Percentiles rank a stretch among this genome's conserved stretches.
Evolutionary conservation across 2,329 filamentous ascomycete genomes (phyloP).

Genomic region (Rutstroemia sp.): DNA sequence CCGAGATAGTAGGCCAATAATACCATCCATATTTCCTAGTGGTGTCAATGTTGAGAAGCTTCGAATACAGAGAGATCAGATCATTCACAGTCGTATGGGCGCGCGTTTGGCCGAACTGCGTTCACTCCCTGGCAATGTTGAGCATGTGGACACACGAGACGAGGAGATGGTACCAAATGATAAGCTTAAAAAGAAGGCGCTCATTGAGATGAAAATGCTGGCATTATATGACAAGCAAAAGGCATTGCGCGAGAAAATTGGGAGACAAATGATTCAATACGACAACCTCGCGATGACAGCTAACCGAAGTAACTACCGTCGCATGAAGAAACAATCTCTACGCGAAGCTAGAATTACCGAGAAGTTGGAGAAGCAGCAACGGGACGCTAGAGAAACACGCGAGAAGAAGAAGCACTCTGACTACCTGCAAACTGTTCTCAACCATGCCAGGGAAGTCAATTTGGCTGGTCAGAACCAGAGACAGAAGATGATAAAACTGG

Average conservation of each 20-base stretch:
- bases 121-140: conserved; percentile 75
- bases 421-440: conserved; percentile 79
- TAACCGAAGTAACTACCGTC: conserved; percentile 82
- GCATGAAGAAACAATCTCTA: conserved; percentile 95
- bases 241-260: conserved; percentile 76
- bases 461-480: conserved; percentile 60
- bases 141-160: conserved; percentile 71
- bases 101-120: conserved; percentile 80
- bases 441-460: conserved; percentile 71
- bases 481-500: conserved; percentile 75
- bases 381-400: conserved; percentile 87
- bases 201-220: conserved; percentile 93
- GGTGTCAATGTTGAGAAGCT: conserved; percentile 83
- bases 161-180: conserved; percentile 70
- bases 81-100: conserved; percentile 84
- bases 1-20: conserved; percentile 68
- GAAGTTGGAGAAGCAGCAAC: conserved; percentile 98
- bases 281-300: conserved; percentile 97
- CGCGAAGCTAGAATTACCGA: conserved; percentile 95
- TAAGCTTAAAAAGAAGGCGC: conserved; percentile 74
- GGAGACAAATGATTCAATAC: conserved; percentile 87
- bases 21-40: conserved; percentile 82
- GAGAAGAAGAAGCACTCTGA: conserved; percentile 97
- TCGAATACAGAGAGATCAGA: conserved; percentile 77
- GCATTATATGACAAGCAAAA: conserved; percentile 84